Evolutionary conservation across 345 rosid genomes (phyloP).

Genomic region (Sisymbrium irio): DNA sequence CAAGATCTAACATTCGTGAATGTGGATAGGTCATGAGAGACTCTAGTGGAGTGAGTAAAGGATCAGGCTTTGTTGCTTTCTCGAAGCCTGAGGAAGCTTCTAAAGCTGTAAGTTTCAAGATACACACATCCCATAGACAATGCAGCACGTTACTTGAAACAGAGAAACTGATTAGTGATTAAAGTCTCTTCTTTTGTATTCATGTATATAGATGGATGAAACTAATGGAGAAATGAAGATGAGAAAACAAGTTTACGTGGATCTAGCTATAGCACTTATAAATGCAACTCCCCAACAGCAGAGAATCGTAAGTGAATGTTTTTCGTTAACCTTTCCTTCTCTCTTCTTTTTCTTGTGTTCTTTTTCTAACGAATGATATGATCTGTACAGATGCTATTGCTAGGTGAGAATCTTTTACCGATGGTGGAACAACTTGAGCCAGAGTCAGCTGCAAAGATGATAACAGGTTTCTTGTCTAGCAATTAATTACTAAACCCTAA

Average conservation of each 20-base stretch:
- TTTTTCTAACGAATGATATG: not conserved
- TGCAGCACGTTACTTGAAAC: not conserved
- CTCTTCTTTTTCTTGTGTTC: not conserved
- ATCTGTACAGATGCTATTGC: slow-evolving; percentile 56
- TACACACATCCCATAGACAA: not conserved
- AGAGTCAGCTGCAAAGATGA: slow-evolving; percentile 63
- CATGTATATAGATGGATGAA: not conserved
- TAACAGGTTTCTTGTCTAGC: too few species aligned
- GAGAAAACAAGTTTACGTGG: not conserved
- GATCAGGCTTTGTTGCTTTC: not conserved
- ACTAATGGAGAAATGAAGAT: not conserved
- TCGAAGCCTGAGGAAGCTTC: slow-evolving; percentile 1
- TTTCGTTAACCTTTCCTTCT: not conserved
- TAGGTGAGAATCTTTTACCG: slow-evolving; percentile 76
- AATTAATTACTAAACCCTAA: too few species aligned
- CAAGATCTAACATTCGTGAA: not conserved
- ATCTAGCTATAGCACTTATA: slow-evolving; percentile 46
- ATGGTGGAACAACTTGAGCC: slow-evolving; percentile 72
- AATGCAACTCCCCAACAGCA: slow-evolving; percentile 52
- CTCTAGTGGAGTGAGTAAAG: slow-evolving; percentile 42
- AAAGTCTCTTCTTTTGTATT: not conserved
- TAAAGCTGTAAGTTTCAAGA: slow-evolving; percentile 45
- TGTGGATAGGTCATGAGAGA: slow-evolving; percentile 56
- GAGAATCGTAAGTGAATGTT: slow-evolving; percentile 44
- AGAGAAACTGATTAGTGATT: not conserved